phyloP scores from a whole-genome alignment of 2,329 filamentous ascomycete genomes.

The Trichoderma pleuroti region DNA sequence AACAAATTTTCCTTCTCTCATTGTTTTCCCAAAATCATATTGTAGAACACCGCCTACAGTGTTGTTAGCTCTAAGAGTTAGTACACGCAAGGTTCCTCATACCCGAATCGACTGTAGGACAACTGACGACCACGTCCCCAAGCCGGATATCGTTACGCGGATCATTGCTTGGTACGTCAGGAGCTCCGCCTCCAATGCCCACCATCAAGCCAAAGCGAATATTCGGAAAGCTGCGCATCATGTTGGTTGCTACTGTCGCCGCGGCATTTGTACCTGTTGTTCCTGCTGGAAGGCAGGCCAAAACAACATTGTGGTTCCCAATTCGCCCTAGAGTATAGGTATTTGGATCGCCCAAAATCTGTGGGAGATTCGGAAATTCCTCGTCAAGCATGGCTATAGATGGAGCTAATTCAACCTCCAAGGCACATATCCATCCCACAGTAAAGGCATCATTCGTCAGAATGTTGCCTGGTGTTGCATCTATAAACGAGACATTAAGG shows the following conservation, averaged over 20 bases:
- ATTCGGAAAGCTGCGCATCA: neutral
- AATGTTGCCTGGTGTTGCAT: neutral
- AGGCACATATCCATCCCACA: slow-evolving; percentile 20
- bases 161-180: neutral
- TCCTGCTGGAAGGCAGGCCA: slow-evolving; percentile 20
- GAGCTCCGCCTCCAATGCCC: neutral
- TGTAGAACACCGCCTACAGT: neutral
- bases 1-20: neutral
- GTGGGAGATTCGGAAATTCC: neutral
- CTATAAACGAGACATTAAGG: neutral
- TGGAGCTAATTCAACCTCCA: slow-evolving; percentile 14
- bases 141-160: neutral
- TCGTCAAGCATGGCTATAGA: slow-evolving; percentile 20
- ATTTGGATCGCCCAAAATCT: neutral
- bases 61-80: too few relatives aligned
- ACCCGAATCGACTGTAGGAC: neutral
- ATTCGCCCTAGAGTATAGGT: slow-evolving; percentile 19
- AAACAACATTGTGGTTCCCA: slow-evolving; percentile 17
- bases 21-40: neutral
- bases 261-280: neutral
- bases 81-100: too few relatives aligned
- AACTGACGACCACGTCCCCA: neutral
- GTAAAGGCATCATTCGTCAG: neutral
- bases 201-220: neutral
- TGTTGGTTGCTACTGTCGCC: neutral